Conservation (phyloP, 805 yeast genomes). For the Zygotorulaspora chibaensis region DNA sequence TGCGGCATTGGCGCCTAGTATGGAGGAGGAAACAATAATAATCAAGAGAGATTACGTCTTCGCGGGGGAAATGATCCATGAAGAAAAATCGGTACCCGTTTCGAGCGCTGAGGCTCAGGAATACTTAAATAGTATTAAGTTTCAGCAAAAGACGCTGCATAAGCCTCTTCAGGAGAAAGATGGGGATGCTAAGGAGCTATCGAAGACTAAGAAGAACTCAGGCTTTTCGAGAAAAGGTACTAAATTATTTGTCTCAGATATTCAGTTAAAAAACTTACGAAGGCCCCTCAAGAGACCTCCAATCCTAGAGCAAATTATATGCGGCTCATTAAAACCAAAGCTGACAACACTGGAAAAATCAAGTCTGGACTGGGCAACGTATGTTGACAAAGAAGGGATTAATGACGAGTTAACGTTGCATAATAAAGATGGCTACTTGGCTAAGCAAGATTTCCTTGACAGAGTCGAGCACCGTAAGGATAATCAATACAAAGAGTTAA, state of each 20-base stretch:
- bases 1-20: conserved; percentile 2
- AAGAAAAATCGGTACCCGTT: conserved; percentile 70
- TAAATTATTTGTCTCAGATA: background rate
- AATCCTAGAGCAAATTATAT: conserved; percentile 68
- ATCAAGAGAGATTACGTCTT: conserved; percentile 78
- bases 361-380: conserved; percentile 89
- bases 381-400: conserved; percentile 82
- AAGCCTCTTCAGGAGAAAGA: conserved; percentile 4
- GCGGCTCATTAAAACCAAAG: conserved; percentile 66
- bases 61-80: conserved; percentile 81
- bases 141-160: conserved; percentile 25
- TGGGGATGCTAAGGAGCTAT: conserved; percentile 22
- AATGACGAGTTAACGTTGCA: conserved; percentile 74
- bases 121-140: conserved; percentile 54
- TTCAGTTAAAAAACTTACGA: conserved; percentile 36
- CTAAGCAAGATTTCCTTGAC: conserved; percentile 82
- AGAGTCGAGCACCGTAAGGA: conserved; percentile 55
- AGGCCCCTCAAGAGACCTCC: conserved; percentile 70
- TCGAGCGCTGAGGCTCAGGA: conserved; percentile 86
- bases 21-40: conserved; percentile 49
- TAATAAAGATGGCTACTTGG: conserved; percentile 87
- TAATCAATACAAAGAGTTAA: conserved; percentile 36
- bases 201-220: background rate
- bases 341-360: conserved; percentile 90
- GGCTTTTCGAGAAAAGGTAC: background rate